Evolutionary conservation across 768 basidiomycete genomes (phyloP), one percentile per base, ranked within the genome.

Genomic region (Termitomyces sp.): DNA sequence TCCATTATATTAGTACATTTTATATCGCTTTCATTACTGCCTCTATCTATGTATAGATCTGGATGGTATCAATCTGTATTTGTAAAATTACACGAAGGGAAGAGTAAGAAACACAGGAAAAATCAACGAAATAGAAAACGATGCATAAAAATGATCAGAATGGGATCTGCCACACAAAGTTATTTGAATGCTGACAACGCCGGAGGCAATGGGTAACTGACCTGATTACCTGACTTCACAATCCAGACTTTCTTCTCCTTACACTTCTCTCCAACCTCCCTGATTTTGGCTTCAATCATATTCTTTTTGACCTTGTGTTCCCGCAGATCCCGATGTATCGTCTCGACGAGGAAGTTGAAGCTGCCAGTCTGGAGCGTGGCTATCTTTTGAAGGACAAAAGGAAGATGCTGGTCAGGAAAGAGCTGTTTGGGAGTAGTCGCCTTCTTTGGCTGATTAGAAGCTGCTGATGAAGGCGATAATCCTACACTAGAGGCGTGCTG

Each of bases 231-330:
- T 52, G 77, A 71, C 65, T 85, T 88, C 33, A 93, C 77, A 36
- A 87, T 72, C 93, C 93, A 95, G 59, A 85, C 71, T 69, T 83
- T 90, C 74, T 79, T 84, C 59, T 84, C 82, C 69, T 82, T 88
- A 65, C 82, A 86, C 67, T 89, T 93, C 72, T 87, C 88, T 16
- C 83, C 79, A 13, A 93, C 80, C 70, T 93, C 90, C 49, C 82
- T 78, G 40, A 95, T 77, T 70, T 93, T 93, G 3, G 84, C 85
- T 70, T 92, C 90, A 48, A 95, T 85, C 4, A 89, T 84, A 52
- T 86, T 89, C 79, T 93, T 94, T 77, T 88, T 92, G 62, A 93
- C 81, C 58, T 86, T 87, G 63, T 88, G 75, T n/a, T 70, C 71
- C 35, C 82, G 82, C 43, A 93, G 75, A 30, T 88, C 88, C 62